Evolutionary conservation across 169 alveolate genomes (phyloP), one percentile per base, ranked within the genome.

Genomic region (Perkinsus chesapeaki): DNA sequence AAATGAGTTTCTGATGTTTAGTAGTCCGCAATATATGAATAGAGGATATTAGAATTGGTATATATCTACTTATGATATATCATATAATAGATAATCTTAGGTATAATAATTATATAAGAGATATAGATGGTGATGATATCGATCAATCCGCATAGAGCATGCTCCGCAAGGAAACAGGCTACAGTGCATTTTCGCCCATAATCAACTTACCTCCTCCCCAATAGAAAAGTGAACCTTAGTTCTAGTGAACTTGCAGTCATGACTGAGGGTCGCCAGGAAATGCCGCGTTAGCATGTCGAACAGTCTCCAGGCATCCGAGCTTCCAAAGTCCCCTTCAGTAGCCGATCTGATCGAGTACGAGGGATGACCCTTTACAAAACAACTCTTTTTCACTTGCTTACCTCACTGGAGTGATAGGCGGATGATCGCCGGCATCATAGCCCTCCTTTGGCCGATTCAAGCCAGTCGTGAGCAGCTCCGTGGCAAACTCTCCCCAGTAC

Each of bases 381-480:
- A n/a, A n/a, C n/a, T n/a, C n/a, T n/a, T n/a, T n/a, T n/a, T n/a
- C n/a, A n/a, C 31, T 1, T 23, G 37, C 12, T 60, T 60, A 60
- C 92, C 96, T 48, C 39, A 98, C 98, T 0, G 99, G 99, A 0
- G 99, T 98, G 27, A 98, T 98, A 10, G 99, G 99, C 23, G 99
- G 99, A 94, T 98, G 99, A 93, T 98, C 99, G 0, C 99, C 99
- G 34, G 97, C 98, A 95, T 98, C 99, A 27, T 94, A 94, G n/a
- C 99, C 99, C 73, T 96, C 96, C 39, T 91, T 91, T 39, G 92
- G 91, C n/a, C 19, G 82, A 60, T 60, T 96, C 73, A 94, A 94
- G n/a, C 97, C 95, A 5, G 48, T 94, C 38, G 94, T 94, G 7
- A 97, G 93, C 43, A 96, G 39, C 90, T 91, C 94, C 39, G 91